phyloP scores from a whole-genome alignment of 1,139 yeast genomes.

The Yamadazyma spencermartinsiae region DNA sequence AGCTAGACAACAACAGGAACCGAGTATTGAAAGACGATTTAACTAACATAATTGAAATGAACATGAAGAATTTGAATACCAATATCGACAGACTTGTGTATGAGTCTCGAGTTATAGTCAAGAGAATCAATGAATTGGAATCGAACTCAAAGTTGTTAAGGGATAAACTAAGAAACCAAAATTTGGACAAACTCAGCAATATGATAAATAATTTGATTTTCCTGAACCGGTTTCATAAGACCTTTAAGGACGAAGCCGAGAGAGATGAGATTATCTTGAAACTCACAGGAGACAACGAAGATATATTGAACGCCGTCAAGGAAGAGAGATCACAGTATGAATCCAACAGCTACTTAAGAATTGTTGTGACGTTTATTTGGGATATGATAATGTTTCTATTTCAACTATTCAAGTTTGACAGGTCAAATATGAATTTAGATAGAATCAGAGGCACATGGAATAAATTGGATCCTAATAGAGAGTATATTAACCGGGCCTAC shows the following conservation, averaged over 20 bases:
- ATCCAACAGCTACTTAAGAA: slow-evolving; percentile 18
- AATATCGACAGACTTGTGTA: slow-evolving; percentile 76
- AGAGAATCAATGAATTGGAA: slow-evolving; percentile 79
- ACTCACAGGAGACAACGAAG: slow-evolving; percentile 22
- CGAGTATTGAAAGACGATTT: slow-evolving; percentile 36
- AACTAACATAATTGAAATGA: slow-evolving; percentile 40
- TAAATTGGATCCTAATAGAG: slow-evolving; percentile 46
- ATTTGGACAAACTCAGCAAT: slow-evolving; percentile 25
- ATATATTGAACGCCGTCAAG: slow-evolving; percentile 10
- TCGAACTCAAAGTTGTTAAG: slow-evolving; percentile 56
- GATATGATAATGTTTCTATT: slow-evolving; percentile 33
- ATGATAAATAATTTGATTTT: slow-evolving; percentile 39
- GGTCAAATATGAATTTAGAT: slow-evolving; percentile 45
- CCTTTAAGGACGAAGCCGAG: slow-evolving; percentile 31
- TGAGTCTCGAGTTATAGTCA: slow-evolving; percentile 71
- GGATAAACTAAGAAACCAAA: slow-evolving; percentile 34
- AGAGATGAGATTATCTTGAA: slow-evolving; percentile 27
- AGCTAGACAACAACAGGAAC: slow-evolving; percentile 30
- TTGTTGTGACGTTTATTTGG: slow-evolving; percentile 29
- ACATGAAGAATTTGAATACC: slow-evolving; percentile 63
- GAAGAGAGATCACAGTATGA: slow-evolving; percentile 8
- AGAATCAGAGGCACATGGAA: slow-evolving; percentile 45
- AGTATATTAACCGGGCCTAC: slow-evolving; percentile 39
- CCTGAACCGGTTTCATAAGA: slow-evolving; percentile 35
- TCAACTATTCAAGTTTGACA: slow-evolving; percentile 36